Percentiles rank a stretch among this genome's conserved stretches.
Evolutionary conservation across 1,284 basidiomycete species (phyloP).

Genomic region (Cronartium ribicola): DNA sequence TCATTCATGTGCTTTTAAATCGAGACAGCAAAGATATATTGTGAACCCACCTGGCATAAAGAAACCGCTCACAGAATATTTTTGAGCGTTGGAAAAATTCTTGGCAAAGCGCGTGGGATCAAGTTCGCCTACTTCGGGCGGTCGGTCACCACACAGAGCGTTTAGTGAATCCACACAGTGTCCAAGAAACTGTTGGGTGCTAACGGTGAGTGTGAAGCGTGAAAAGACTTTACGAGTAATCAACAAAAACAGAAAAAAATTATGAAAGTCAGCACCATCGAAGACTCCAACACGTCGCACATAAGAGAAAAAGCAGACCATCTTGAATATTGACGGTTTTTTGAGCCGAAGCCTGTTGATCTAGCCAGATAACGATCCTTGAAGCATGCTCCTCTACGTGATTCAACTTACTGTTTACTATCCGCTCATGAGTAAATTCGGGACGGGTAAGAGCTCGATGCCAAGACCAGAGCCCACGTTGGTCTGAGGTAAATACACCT

Average conservation of each 20-base stretch:
- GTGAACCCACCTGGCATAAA: background rate
- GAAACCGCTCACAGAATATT: background rate
- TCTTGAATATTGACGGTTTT: conserved; percentile 31
- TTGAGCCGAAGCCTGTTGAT: conserved; percentile 1
- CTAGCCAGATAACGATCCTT: conserved; percentile 57
- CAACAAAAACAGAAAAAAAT: background rate
- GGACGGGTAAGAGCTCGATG: conserved; percentile 65
- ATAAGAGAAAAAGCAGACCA: background rate
- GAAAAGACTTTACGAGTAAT: conserved; percentile 58
- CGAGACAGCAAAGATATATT: background rate
- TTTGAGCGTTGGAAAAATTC: conserved; percentile 29
- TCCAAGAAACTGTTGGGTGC: conserved; percentile 60
- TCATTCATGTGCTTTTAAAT: no score
- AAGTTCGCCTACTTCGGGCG: background rate
- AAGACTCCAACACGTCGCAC: background rate
- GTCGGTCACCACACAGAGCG: conserved; percentile 20
- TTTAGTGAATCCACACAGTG: conserved; percentile 32
- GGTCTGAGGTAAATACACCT: conserved; percentile 15
- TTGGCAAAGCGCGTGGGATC: conserved; percentile 18
- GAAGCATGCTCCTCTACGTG: conserved; percentile 61
- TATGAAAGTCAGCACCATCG: background rate
- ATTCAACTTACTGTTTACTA: conserved; percentile 60
- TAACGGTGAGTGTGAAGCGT: conserved; percentile 65
- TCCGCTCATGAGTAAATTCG: conserved; percentile 66
- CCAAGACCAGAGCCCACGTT: conserved; percentile 50